These are phyloP conservation scores for Onygenales sp. DNA, from an alignment of 2,329 filamentous ascomycete genomes.

Conservation along the genomic window DNA sequence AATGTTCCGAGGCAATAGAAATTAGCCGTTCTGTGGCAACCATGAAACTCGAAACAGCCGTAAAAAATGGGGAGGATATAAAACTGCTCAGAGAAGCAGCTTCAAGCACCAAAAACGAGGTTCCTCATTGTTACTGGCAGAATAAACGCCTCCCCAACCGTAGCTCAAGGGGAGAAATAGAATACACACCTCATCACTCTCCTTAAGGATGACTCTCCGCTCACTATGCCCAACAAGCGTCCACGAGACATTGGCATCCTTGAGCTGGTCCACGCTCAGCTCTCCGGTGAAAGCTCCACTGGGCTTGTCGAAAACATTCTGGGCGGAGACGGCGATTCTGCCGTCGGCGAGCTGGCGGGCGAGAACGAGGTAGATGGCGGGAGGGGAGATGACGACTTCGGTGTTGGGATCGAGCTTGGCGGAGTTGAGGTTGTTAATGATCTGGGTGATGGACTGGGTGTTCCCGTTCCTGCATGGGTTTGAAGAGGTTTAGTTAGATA, in stretches of 20 bases:
- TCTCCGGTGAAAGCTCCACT: constrained; percentile 96
- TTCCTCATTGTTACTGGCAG: not conserved
- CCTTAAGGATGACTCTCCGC: constrained; percentile 79
- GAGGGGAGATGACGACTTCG: constrained; percentile 94
- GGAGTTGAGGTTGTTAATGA: constrained; percentile 80
- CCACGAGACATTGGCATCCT: constrained; percentile 83
- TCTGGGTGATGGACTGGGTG: constrained; percentile 77
- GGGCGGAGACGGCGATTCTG: constrained; percentile 76
- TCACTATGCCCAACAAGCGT: constrained; percentile 90
- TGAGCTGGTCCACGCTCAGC: constrained; percentile 84
- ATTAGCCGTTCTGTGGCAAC: not conserved
- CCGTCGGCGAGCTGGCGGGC: constrained; percentile 68
- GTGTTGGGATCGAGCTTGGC: constrained; percentile 52
- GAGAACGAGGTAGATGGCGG: constrained; percentile 80
- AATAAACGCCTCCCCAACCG: not conserved
- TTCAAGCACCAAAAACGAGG: not conserved
- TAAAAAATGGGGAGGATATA: too few relatives aligned
- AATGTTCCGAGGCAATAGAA: not conserved
- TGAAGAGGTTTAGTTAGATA: constrained; percentile 1
- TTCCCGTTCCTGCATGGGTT: constrained; percentile 73
- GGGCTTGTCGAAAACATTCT: constrained; percentile 97
- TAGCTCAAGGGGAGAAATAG: not conserved
- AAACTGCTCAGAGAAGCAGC: not conserved
- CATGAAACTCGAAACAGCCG: too few relatives aligned
- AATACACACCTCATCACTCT: constrained; percentile 57